Percentiles rank a stretch among this genome's conserved stretches.
Conservation (phyloP, 352 stramenopile genomes). For the Phytophthora boehmeriae region DNA sequence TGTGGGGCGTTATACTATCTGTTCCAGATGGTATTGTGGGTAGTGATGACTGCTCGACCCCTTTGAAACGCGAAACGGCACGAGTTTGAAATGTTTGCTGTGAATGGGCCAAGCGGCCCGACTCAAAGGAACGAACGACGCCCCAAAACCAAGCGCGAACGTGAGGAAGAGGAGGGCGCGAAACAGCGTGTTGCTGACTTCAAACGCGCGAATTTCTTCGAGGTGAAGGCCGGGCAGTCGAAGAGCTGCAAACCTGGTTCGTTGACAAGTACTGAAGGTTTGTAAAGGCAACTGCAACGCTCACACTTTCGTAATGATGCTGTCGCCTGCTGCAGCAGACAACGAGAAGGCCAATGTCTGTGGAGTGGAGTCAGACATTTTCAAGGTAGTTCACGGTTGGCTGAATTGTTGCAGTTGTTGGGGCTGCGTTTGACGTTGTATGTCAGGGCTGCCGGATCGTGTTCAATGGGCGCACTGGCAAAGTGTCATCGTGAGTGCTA, state of each 20-base stretch:
- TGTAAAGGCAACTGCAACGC: slow-evolving; percentile 12
- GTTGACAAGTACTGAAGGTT: background rate
- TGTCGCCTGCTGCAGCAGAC: slow-evolving; percentile 8
- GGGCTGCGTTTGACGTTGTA: too few relatives aligned
- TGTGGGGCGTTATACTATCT: background rate
- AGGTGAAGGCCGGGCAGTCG: slow-evolving; percentile 14
- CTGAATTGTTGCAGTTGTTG: background rate
- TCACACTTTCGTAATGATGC: background rate
- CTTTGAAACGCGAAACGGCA: background rate
- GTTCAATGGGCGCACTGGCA: slow-evolving; percentile 83
- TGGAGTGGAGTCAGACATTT: slow-evolving; percentile 41
- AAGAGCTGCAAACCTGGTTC: slow-evolving; percentile 12
- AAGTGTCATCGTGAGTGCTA: slow-evolving; percentile 72
- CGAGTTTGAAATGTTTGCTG: slow-evolving; percentile 60
- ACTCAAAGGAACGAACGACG: slow-evolving; percentile 61
- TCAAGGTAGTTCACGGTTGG: slow-evolving; percentile 42
- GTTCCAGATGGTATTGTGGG: background rate
- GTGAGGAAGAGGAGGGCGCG: slow-evolving; percentile 29
- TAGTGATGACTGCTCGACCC: too few relatives aligned
- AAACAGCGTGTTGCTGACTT: slow-evolving; percentile 29
- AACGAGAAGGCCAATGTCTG: slow-evolving; percentile 17
- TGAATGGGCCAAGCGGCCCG: slow-evolving; percentile 78
- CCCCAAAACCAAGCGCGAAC: slow-evolving; percentile 38
- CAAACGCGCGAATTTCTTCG: slow-evolving; percentile 56
- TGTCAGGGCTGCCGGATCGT: slow-evolving; percentile 74